These are phyloP conservation scores for Mucor piriformis DNA, from an alignment of 371 early-diverging fungal genomes.

Conservation along the genomic window DNA sequence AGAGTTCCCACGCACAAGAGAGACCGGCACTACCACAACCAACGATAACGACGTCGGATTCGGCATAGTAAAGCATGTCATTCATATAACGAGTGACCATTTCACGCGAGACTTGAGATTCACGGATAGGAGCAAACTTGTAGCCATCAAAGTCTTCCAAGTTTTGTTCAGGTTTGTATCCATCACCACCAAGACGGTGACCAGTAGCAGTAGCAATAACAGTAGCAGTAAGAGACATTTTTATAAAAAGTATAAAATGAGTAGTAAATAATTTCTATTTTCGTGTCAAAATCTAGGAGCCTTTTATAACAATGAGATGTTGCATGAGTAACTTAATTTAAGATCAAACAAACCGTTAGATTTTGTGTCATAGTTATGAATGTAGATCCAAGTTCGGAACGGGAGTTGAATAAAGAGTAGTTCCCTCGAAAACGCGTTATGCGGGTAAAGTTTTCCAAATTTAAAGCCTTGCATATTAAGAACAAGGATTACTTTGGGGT, in stretches of 20 bases:
- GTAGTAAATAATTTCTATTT: neutral
- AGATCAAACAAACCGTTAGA: neutral
- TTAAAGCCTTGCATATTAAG: too few relatives aligned
- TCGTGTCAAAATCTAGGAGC: neutral
- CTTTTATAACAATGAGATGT: neutral
- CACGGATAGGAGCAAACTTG: conserved; percentile 64
- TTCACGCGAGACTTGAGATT: conserved; percentile 71
- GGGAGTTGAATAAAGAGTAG: too few relatives aligned
- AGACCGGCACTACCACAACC: conserved; percentile 71
- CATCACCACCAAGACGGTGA: conserved; percentile 41
- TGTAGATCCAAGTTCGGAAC: too few relatives aligned
- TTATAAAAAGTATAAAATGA: neutral
- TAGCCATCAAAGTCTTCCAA: conserved; percentile 38
- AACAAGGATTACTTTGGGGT: too few relatives aligned
- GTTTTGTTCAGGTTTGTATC: conserved; percentile 22
- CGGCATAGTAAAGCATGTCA: conserved; percentile 66
- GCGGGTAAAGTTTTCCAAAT: neutral
- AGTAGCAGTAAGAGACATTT: conserved; percentile 34
- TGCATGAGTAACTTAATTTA: neutral
- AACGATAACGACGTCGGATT: conserved; percentile 76
- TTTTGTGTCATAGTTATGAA: neutral
- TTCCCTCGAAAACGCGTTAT: too few relatives aligned
- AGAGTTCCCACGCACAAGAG: conserved; percentile 70
- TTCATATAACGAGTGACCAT: conserved; percentile 75
- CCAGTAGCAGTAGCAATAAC: conserved; percentile 25